Evolutionary conservation across 2,329 filamentous ascomycete species (phyloP), one percentile per base, ranked within the genome.

Genomic region (Aureobasidium sp.): DNA sequence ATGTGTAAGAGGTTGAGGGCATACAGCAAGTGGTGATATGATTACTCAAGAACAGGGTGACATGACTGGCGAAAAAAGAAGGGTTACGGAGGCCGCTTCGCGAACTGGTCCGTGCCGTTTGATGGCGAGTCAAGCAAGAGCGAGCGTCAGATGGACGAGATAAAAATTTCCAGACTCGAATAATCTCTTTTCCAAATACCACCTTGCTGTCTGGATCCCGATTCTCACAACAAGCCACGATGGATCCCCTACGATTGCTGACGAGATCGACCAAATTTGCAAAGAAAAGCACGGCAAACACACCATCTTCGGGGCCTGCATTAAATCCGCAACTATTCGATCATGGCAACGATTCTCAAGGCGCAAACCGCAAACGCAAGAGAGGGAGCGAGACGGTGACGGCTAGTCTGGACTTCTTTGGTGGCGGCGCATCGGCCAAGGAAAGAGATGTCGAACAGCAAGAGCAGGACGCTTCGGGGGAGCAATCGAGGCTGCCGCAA

Each of bases 351-450:
- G 45, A 39, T 5, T 22, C 57, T 9, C 24, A 29, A 29, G 6
- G 1, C 14, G n/a, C 22, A 12, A 45, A 37, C n/a, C 44, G 61
- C 22, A 80, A 79, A 69, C 71, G 77, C 39, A 80, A 79, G 67
- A 70, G 77, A 64, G 70, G 68, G 0, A 66, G 70, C 48, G 64
- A 70, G 53, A 56, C 33, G 14, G 59, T 75, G 8, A 70, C 71
- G 2, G 67, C 70, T 11, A 73, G 73, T n/a, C 66, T 79, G 42
- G 75, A 79, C 60, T 79, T 79, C 64, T 79, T 79, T 61, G 72
- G 72, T 33, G 69, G 64, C 47, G 52, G 62, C 39, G 60, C 27
- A 12, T 56, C 33, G 31, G 56, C 54, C 33, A 47, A 56, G 49
- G 64, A 63, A 33, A 33, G 39, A 29, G 47, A 35, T 19, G 44